Percentiles rank a stretch among this genome's conserved stretches.
Conservation (phyloP, 306 rosid species). For the Inga oerstediana region DNA sequence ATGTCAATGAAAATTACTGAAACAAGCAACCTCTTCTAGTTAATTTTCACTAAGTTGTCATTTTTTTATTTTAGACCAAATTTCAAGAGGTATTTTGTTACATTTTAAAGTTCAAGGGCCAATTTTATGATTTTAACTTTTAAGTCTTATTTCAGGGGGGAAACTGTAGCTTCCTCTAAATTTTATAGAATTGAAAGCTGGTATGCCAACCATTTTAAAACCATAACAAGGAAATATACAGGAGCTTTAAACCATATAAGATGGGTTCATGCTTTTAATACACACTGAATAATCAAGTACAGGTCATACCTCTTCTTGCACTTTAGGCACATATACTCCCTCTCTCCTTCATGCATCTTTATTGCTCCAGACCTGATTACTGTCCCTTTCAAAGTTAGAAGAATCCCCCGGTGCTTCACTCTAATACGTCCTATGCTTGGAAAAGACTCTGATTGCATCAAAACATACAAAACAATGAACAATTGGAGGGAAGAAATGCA, state of each 20-base stretch:
- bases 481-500: neutral
- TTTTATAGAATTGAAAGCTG: neutral
- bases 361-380: conserved; percentile 84
- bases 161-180: neutral
- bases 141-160: neutral
- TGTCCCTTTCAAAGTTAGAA: conserved; percentile 90
- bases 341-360: conserved; percentile 98
- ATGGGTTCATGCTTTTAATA: neutral
- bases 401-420: conserved; percentile 84
- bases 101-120: neutral
- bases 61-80: neutral
- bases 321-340: conserved; percentile 79
- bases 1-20: neutral
- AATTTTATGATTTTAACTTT: neutral
- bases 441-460: conserved; percentile 65
- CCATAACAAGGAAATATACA: neutral
- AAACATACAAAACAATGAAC: conserved; percentile 18
- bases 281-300: neutral
- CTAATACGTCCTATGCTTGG: conserved; percentile 87
- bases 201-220: neutral
- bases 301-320: conserved; percentile 68
- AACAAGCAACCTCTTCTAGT: neutral
- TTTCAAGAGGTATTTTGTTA: neutral
- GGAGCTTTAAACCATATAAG: neutral
- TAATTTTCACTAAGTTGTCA: neutral